Evolutionary conservation across 1,284 basidiomycete genomes (phyloP).

Genomic region (Amylostereum areolatum): DNA sequence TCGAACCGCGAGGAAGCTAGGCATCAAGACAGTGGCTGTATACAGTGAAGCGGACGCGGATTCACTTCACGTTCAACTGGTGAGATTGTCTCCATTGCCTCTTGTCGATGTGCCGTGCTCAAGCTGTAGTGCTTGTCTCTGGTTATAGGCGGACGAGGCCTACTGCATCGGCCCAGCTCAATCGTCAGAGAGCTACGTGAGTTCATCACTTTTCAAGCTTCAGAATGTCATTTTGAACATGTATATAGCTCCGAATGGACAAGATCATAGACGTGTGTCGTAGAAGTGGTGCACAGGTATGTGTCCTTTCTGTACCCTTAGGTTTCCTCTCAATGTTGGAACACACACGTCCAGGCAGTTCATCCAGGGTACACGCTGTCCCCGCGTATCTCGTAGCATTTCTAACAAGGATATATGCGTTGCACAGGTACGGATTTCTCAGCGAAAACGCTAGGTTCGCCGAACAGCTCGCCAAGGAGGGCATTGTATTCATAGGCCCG

Average conservation of each 20-base stretch:
- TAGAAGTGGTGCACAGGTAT: conserved; percentile 79
- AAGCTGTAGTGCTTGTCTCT: neutral
- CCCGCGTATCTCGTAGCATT: neutral
- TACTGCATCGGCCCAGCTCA: conserved; percentile 90
- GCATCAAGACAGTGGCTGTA: conserved; percentile 86
- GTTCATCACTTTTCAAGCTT: conserved; percentile 20
- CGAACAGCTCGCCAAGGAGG: conserved; percentile 77
- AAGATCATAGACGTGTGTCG: conserved; percentile 83
- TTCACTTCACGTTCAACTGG: conserved; percentile 74
- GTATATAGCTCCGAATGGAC: conserved; percentile 71
- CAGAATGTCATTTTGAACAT: conserved; percentile 1
- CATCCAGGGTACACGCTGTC: conserved; percentile 61
- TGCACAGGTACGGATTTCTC: conserved; percentile 78
- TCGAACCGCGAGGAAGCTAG: conserved; percentile 81
- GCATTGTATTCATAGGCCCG: conserved; percentile 94
- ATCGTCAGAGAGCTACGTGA: conserved; percentile 83
- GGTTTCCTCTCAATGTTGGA: neutral
- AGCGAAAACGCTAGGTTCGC: conserved; percentile 93
- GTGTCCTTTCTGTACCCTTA: conserved; percentile 8
- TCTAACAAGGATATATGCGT: neutral
- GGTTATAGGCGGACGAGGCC: conserved; percentile 83
- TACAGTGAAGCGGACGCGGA: conserved; percentile 68
- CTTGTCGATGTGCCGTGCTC: neutral
- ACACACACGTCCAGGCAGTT: conserved; percentile 49
- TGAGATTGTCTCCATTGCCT: conserved; percentile 22